These are phyloP conservation scores for Gigaspora rosea DNA, from an alignment of 192 early-diverging fungal genomes.

Conservation along the genomic window DNA sequence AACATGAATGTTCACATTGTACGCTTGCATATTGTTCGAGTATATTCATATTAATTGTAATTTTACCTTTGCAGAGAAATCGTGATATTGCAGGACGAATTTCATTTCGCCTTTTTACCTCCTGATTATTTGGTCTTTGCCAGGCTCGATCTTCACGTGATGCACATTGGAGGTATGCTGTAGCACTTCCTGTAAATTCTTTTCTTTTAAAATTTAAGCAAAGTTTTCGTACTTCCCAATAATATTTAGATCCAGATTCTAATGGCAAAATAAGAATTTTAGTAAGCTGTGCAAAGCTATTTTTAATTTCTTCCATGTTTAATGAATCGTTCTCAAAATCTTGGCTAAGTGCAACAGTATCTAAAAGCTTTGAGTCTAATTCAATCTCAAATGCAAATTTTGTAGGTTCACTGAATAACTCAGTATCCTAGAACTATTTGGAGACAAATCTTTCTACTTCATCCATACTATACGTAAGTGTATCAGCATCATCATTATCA, in stretches of 20 bases:
- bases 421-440: background rate
- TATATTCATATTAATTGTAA: constrained; percentile 9
- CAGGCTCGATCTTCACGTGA: background rate
- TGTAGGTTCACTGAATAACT: background rate
- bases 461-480: too few relatives aligned
- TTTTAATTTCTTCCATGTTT: background rate
- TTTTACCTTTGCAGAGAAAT: background rate
- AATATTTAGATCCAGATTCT: constrained; percentile 20
- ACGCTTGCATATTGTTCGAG: background rate
- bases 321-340: background rate
- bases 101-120: background rate
- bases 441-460: background rate
- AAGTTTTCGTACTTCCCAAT: constrained; percentile 6
- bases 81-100: constrained; percentile 1
- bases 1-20: too few relatives aligned
- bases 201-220: background rate
- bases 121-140: background rate
- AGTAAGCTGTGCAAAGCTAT: background rate
- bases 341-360: background rate
- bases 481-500: too few relatives aligned
- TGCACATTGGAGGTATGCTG: background rate
- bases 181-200: background rate
- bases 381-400: constrained; percentile 5
- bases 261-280: background rate
- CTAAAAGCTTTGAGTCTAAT: background rate